Evolutionary conservation across 2,329 filamentous ascomycete genomes (phyloP).

Genomic region (Thermomyces lanuginosus): DNA sequence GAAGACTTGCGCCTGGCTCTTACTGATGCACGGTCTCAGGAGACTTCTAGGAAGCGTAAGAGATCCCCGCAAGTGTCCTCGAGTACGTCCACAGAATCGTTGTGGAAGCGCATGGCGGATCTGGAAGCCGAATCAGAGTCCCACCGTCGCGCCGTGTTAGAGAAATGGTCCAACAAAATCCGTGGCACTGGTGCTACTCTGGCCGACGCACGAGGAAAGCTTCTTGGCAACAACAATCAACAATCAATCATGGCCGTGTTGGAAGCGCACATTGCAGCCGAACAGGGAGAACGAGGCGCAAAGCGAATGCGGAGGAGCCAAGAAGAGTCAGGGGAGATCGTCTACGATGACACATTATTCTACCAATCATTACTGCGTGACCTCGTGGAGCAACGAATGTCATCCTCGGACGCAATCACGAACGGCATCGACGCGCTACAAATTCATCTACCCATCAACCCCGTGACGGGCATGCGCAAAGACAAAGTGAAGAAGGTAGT

Average conservation of each 20-base stretch:
- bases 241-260: slow-evolving; percentile 35
- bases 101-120: slow-evolving; percentile 56
- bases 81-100: slow-evolving; percentile 41
- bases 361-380: slow-evolving; percentile 88
- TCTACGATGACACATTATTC: slow-evolving; percentile 91
- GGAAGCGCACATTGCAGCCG: slow-evolving; percentile 29
- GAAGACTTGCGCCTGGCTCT: slow-evolving; percentile 27
- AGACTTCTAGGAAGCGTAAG: slow-evolving; percentile 30
- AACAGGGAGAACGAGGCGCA: slow-evolving; percentile 17
- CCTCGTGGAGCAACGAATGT: slow-evolving; percentile 73
- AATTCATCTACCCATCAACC: slow-evolving; percentile 21
- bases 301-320: slow-evolving; percentile 17
- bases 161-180: slow-evolving; percentile 82
- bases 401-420: slow-evolving; percentile 35
- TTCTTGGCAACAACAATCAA: slow-evolving; percentile 38
- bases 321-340: slow-evolving; percentile 14
- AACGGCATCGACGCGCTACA: slow-evolving; percentile 31
- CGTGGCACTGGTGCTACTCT: slow-evolving; percentile 36
- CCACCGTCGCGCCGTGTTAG: slow-evolving; percentile 54
- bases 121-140: slow-evolving; percentile 45
- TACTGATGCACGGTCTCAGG: slow-evolving; percentile 20
- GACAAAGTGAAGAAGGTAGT: slow-evolving; percentile 64
- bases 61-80: slow-evolving; percentile 32
- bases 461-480: slow-evolving; percentile 29
- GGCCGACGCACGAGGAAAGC: slow-evolving; percentile 42